These are phyloP conservation scores for Cercospora citrullina DNA, from an alignment of 2,329 filamentous ascomycete genomes.

Conservation along the genomic window DNA sequence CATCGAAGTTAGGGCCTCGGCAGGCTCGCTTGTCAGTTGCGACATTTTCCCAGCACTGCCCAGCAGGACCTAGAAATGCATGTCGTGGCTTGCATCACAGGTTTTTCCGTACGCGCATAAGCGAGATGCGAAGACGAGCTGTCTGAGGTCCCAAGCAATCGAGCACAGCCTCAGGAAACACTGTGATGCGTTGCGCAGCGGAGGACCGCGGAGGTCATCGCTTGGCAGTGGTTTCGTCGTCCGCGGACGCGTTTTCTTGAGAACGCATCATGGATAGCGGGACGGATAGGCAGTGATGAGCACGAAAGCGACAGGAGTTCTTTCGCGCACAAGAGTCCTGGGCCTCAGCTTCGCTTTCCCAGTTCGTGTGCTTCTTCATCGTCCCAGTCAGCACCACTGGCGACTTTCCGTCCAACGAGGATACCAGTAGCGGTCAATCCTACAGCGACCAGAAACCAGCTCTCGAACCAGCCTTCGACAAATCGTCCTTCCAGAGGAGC, in stretches of 20 bases:
- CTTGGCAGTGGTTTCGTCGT: background rate
- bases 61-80: background rate
- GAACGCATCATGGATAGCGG: background rate
- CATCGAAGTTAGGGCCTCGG: background rate
- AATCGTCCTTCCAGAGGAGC: constrained; percentile 72
- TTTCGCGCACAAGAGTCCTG: background rate
- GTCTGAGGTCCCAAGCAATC: background rate
- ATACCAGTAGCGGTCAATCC: constrained; percentile 68
- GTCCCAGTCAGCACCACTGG: constrained; percentile 46
- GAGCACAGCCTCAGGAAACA: background rate
- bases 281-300: background rate
- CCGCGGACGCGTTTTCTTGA: background rate
- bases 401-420: constrained; percentile 67
- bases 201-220: background rate
- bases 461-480: constrained; percentile 83
- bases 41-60: background rate
- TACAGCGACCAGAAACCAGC: constrained; percentile 75
- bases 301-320: background rate
- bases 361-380: constrained; percentile 55
- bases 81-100: background rate
- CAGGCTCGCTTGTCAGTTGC: background rate
- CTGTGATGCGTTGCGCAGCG: background rate
- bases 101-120: background rate
- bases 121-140: background rate
- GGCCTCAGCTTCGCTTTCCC: constrained; percentile 63